A percentile compares a stretch with the other conserved stretches of the same genome.
Conservation (phyloP, 257 asterid species). For the Solanum piurae region DNA sequence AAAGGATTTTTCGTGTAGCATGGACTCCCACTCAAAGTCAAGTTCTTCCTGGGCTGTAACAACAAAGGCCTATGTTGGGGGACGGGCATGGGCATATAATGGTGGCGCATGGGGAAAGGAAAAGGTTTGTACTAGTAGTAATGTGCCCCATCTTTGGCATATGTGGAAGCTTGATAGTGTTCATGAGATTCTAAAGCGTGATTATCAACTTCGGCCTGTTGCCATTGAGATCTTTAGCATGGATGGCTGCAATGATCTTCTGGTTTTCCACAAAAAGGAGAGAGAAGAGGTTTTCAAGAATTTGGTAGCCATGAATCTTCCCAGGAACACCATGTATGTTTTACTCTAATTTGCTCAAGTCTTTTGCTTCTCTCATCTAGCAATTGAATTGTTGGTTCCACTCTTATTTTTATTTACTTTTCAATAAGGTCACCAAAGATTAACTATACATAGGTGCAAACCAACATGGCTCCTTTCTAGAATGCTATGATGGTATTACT, state of each 20-base stretch:
- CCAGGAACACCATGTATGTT: slow-evolving; percentile 96
- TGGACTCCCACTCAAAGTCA: slow-evolving; percentile 82
- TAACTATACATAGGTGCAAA: neutral
- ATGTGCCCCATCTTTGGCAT: slow-evolving; percentile 94
- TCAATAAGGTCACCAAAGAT: neutral
- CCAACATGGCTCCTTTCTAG: neutral
- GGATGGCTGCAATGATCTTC: slow-evolving; percentile 99
- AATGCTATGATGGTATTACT: neutral
- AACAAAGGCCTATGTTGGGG: slow-evolving; percentile 62
- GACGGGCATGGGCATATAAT: slow-evolving; percentile 97
- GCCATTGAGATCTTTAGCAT: slow-evolving; percentile 98
- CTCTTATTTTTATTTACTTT: neutral
- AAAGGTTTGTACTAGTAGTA: slow-evolving; percentile 60
- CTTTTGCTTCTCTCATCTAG: neutral
- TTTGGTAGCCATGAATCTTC: slow-evolving; percentile 94
- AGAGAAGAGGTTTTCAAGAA: slow-evolving; percentile 92
- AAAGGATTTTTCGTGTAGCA: slow-evolving; percentile 74
- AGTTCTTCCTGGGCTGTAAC: slow-evolving; percentile 83
- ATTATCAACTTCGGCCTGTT: slow-evolving; percentile 98
- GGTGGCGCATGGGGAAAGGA: slow-evolving; percentile 99
- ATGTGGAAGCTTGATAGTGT: slow-evolving; percentile 99
- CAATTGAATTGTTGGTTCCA: neutral
- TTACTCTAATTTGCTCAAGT: neutral
- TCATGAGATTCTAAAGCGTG: slow-evolving; percentile 96
- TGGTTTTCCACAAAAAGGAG: slow-evolving; percentile 96